These are phyloP conservation scores for Fusarium dlaminii DNA, from an alignment of 2,329 filamentous ascomycete species.

Conservation along the genomic window DNA sequence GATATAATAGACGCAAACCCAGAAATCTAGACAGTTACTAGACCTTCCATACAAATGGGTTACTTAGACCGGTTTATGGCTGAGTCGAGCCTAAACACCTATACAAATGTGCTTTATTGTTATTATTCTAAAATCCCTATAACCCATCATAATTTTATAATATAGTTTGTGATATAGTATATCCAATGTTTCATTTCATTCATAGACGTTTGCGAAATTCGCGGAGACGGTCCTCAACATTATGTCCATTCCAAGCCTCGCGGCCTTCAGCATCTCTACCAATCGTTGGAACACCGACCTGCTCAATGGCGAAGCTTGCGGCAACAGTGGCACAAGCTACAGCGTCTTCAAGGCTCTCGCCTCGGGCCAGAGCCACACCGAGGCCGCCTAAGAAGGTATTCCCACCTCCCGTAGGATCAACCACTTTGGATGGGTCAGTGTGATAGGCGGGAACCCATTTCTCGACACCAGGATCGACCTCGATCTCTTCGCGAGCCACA, in stretches of 20 bases:
- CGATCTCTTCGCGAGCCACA: slow-evolving; percentile 66
- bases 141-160: not conserved
- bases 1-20: not conserved
- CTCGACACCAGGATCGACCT: slow-evolving; percentile 71
- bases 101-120: slow-evolving; percentile 16
- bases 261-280: slow-evolving; percentile 52
- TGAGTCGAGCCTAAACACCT: not conserved
- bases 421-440: slow-evolving; percentile 61
- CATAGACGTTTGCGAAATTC: slow-evolving; percentile 58
- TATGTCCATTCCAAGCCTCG: slow-evolving; percentile 71
- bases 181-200: slow-evolving; percentile 11
- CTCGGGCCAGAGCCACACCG: slow-evolving; percentile 67
- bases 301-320: slow-evolving; percentile 93
- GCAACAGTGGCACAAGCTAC: slow-evolving; percentile 82
- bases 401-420: slow-evolving; percentile 95
- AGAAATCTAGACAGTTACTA: not conserved
- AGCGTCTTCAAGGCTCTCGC: slow-evolving; percentile 72
- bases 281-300: slow-evolving; percentile 81
- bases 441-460: slow-evolving; percentile 85
- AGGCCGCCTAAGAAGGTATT: slow-evolving; percentile 84
- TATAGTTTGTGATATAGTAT: not conserved
- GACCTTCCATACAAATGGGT: not conserved
- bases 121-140: slow-evolving; percentile 5
- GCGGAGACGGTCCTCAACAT: slow-evolving; percentile 61
- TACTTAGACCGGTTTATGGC: not conserved